Percentiles rank a stretch among this genome's conserved stretches.
These are phyloP conservation scores for Colletotrichum camelliae DNA, from an alignment of 2,329 filamentous ascomycete genomes.

Conservation along the genomic window DNA sequence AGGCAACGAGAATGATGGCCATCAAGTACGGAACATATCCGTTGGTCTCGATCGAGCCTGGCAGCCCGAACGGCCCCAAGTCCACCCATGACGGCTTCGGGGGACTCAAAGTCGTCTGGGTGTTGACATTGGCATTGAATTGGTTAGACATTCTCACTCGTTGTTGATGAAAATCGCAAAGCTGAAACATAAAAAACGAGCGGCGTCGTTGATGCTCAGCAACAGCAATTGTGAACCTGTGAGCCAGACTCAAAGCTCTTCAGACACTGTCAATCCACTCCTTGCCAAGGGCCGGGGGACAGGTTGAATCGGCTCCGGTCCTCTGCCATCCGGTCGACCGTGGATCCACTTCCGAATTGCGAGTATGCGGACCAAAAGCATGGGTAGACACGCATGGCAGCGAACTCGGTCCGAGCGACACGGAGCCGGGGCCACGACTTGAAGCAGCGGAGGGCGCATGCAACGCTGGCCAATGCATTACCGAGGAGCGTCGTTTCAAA, in stretches of 20 bases:
- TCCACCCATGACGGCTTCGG: slow-evolving; percentile 2
- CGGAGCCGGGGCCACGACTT: not conserved
- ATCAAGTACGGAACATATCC: not conserved
- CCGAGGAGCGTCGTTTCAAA: not conserved
- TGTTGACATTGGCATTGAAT: not conserved
- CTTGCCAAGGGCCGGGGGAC: not conserved
- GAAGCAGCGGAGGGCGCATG: not conserved
- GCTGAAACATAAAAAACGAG: not conserved
- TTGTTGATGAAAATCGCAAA: not conserved
- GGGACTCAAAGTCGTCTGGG: not conserved
- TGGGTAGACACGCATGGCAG: not conserved
- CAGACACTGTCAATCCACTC: not conserved
- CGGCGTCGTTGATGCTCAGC: not conserved
- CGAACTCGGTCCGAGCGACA: not conserved
- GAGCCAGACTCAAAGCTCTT: not conserved
- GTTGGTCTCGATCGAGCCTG: not conserved
- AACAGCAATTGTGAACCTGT: not conserved
- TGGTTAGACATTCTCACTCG: not conserved
- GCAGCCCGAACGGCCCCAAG: not conserved
- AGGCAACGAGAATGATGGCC: not conserved
- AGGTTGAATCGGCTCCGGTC: not conserved
- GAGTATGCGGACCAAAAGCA: not conserved
- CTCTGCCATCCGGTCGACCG: not conserved
- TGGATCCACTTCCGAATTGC: not conserved
- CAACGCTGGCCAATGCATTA: not conserved